Evolutionary conservation across 495 filamentous ascomycete genomes (phyloP), one percentile per base, ranked within the genome.

Genomic region (Thozetella sp.): DNA sequence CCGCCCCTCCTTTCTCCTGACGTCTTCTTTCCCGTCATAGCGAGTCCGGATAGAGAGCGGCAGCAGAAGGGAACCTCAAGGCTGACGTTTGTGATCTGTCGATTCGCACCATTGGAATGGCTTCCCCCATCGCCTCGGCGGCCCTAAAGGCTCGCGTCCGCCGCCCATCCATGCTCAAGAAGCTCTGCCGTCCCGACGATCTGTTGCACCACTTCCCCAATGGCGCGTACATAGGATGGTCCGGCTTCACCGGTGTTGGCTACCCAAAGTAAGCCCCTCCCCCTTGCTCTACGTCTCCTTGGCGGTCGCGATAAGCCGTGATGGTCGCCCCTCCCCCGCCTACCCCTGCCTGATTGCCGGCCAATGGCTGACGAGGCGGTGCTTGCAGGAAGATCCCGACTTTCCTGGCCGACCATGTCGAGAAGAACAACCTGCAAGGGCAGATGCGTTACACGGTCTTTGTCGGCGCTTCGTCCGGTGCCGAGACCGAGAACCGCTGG

Each of bases 401-500:
- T 11, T 91, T 89, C 63, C 79, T 97, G 25, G 93, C 93, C 53
- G 90, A 96, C 70, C 89, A 96, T 69, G 92, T 97, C 64, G 92
- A 97, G 74, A 88, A 90, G 77, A 97, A 97, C 72, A 85, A 84
- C 59, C 83, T 96, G 0, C 86, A 97, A 71, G 93, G 92, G 22
- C 78, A 96, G 77, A 77, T 93, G 25, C 90, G 90, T 61, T 97
- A 96, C 76, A 88, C 83, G 57, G 81, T 97, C 17, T 96, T 97
- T 68, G 93, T 97, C 15, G 93, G 93, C 43, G 93, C 93, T 22
- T 93, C 90, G 1, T 91, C 90, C 23, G 93, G 93, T 12, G 90
- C 93, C 22, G 93, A 97, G 73, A 96, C 93, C 0, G 93, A 97
- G 78, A 93, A 93, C 72, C 83, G 93, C 61, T 97, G 93, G 93